Evolutionary conservation across 306 rosid species (phyloP).

Genomic region (Pyrus betulifolia): DNA sequence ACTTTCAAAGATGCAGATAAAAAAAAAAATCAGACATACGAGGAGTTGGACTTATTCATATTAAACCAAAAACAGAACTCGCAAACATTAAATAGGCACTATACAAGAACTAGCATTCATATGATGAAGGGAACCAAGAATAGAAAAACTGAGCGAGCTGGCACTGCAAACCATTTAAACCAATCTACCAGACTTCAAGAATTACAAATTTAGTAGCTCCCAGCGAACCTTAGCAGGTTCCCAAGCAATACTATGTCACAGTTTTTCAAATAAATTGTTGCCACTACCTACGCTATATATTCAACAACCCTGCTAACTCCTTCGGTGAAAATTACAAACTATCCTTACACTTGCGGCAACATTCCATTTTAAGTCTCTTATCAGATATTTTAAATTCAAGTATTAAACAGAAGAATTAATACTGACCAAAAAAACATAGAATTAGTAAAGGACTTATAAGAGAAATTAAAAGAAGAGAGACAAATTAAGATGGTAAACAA

Average conservation of each 20-base stretch:
- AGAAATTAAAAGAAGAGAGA: background rate
- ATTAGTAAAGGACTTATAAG: background rate
- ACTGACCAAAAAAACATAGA: background rate
- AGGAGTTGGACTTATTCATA: background rate
- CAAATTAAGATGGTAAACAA: background rate
- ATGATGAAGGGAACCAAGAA: background rate
- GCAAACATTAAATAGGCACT: background rate
- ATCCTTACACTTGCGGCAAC: background rate
- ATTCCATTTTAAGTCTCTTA: background rate
- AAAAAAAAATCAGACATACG: background rate
- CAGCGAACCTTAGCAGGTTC: background rate
- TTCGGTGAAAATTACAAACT: background rate
- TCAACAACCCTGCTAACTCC: background rate
- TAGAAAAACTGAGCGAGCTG: background rate
- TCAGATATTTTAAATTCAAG: background rate
- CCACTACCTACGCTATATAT: background rate
- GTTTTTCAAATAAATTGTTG: background rate
- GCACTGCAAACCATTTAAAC: background rate
- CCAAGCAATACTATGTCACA: background rate
- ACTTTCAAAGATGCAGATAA: background rate
- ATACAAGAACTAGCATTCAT: background rate
- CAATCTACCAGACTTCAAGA: background rate
- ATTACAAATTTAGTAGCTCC: background rate
- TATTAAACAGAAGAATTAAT: background rate
- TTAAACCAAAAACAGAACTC: background rate